Evolutionary conservation across 2,329 filamentous ascomycete species (phyloP), one percentile per base, ranked within the genome.

Genomic region (Cercospora zeina): DNA sequence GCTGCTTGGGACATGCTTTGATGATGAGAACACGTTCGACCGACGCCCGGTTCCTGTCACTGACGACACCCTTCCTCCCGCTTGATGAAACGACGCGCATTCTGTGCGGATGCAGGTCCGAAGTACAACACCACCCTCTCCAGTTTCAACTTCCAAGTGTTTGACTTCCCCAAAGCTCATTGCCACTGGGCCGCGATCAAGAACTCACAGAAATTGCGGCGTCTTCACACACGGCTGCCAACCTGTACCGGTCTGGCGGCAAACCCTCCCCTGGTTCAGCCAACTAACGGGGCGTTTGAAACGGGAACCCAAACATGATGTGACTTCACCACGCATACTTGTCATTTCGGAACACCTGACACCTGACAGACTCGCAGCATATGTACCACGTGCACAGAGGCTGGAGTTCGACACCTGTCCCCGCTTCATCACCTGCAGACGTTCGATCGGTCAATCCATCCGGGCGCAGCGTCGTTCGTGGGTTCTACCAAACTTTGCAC

Each of bases 401-500:
- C 47, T 51, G 47, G 47, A 51, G 47, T 51, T 51, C 47, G 47
- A 51, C 24, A 51, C 47, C 47, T 51, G 47, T 51, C 47, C 30
- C 47, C 13, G 24, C 14, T 13, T 2, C 39, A 30, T 30, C 47
- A 6, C 16, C 47, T 11, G 47, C 47, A 51, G 14, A 51, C 24
- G n/a, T 51, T 33, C 9, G 24, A 51, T 39, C 36, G 11, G 3
- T 27, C 39, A 4, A 45, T 21, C 39, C 21, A 45, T 7, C 10
- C 11, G 7, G 7, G 39, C n/a, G 21, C 39, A 11, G 39, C 39
- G 21, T 21, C 19, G 9, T 45, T 7, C 39, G 10, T 21, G 3
- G 11, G 33, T 10, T 34, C 33, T 45, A 45, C 39, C 39, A 11
- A 24, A 45, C 10, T 45, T 8, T 45, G 19, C 16, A 4, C 3